These are phyloP conservation scores for Pyrenophora seminiperda DNA, from an alignment of 2,329 filamentous ascomycete genomes.

Conservation along the genomic window DNA sequence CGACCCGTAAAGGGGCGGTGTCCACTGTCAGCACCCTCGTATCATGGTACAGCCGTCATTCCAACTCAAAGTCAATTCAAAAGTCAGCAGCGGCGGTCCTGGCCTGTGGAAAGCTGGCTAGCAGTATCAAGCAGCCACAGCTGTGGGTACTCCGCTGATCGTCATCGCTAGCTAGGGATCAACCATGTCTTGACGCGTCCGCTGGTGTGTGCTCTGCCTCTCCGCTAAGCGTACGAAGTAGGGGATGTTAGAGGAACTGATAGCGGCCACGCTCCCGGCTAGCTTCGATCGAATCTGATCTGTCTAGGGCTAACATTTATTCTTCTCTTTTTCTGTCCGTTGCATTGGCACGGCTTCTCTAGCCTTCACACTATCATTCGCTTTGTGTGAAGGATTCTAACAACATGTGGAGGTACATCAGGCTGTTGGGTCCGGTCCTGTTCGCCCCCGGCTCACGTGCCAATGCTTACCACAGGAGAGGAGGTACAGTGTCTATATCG, in stretches of 20 bases:
- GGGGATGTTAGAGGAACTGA: conserved; percentile 35
- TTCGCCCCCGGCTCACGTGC: conserved; percentile 22
- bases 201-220: conserved; percentile 28
- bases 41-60: neutral
- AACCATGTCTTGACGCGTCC: conserved; percentile 12
- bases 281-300: conserved; percentile 11
- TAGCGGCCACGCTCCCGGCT: conserved; percentile 19
- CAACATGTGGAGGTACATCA: conserved; percentile 31
- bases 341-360: conserved; percentile 14
- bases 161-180: conserved; percentile 29
- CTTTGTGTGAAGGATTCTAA: conserved; percentile 20
- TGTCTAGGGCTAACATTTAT: conserved; percentile 9
- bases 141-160: conserved; percentile 19
- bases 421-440: conserved; percentile 23
- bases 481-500: conserved; percentile 24
- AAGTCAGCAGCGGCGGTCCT: neutral
- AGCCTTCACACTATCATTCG: conserved; percentile 28
- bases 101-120: conserved; percentile 3
- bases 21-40: neutral
- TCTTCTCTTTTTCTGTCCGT: conserved; percentile 7
- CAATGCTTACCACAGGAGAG: conserved; percentile 15
- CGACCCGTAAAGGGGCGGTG: too few species aligned
- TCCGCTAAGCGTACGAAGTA: conserved; percentile 20
- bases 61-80: neutral
- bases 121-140: neutral